These are phyloP conservation scores for Exophiala calicioides DNA, from an alignment of 2,329 filamentous ascomycete genomes.

Conservation along the genomic window DNA sequence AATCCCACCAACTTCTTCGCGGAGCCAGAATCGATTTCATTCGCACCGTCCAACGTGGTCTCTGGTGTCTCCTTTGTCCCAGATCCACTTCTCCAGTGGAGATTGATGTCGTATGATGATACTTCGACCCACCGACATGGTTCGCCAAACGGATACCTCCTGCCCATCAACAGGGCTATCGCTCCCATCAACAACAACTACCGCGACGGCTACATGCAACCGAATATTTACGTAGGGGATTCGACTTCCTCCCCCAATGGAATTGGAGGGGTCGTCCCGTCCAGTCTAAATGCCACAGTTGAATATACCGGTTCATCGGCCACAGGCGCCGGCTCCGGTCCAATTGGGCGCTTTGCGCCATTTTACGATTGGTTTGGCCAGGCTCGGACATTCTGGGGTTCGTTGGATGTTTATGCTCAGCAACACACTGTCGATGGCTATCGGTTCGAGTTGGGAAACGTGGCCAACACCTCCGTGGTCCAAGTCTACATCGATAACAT, in stretches of 20 bases:
- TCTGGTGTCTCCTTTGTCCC: conserved; percentile 63
- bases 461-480: conserved; percentile 17
- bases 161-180: conserved; percentile 74
- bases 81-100: conserved; percentile 63
- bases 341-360: conserved; percentile 44
- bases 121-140: conserved; percentile 57
- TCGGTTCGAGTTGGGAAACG: conserved; percentile 39
- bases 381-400: conserved; percentile 41
- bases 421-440: conserved; percentile 40
- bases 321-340: conserved; percentile 67
- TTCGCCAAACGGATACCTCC: conserved; percentile 73
- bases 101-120: conserved; percentile 63
- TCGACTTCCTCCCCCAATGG: conserved; percentile 82
- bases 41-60: conserved; percentile 64
- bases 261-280: conserved; percentile 46
- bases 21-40: conserved; percentile 68
- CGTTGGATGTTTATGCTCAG: conserved; percentile 39
- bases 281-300: conserved; percentile 35
- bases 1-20: conserved; percentile 63
- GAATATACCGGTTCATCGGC: conserved; percentile 64
- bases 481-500: conserved; percentile 25
- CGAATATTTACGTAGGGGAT: conserved; percentile 71
- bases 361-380: conserved; percentile 42
- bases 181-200: conserved; percentile 76
- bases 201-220: conserved; percentile 71